Percentiles rank a stretch among this genome's conserved stretches.
Evolutionary conservation across 1,284 basidiomycete species (phyloP).

Genomic region (Melampsora americana): DNA sequence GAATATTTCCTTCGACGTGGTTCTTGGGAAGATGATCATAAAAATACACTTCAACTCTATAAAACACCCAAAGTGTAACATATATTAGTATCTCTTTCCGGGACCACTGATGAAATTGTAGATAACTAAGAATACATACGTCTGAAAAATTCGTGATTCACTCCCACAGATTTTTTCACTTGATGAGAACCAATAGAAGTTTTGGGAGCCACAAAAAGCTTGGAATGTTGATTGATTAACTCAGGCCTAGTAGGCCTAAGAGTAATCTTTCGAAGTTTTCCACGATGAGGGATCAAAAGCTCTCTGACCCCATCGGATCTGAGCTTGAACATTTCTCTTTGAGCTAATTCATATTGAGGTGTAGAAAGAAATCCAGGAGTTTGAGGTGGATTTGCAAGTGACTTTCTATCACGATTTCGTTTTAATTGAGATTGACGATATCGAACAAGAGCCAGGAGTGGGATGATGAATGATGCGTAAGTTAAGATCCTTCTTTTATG

Average conservation of each 20-base stretch:
- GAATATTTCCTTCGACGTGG: slow-evolving; percentile 70
- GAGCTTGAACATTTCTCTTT: slow-evolving; percentile 42
- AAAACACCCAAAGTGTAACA: background rate
- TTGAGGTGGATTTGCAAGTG: slow-evolving; percentile 15
- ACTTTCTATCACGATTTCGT: background rate
- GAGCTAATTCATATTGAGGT: slow-evolving; percentile 43
- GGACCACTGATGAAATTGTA: background rate
- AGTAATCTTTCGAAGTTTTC: slow-evolving; percentile 37
- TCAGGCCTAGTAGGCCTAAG: slow-evolving; percentile 11
- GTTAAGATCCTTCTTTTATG: background rate
- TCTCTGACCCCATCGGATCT: slow-evolving; percentile 16
- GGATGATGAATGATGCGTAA: slow-evolving; percentile 19
- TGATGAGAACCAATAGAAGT: slow-evolving; percentile 22
- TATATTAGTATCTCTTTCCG: background rate
- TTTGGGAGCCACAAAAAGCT: slow-evolving; percentile 24
- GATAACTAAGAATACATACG: slow-evolving; percentile 53
- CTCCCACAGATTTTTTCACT: slow-evolving; percentile 58
- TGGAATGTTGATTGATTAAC: slow-evolving; percentile 18
- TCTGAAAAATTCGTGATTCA: slow-evolving; percentile 73
- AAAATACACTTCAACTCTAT: slow-evolving; percentile 68
- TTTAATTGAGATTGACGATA: slow-evolving; percentile 14
- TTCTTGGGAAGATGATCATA: slow-evolving; percentile 66
- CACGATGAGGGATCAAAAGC: slow-evolving; percentile 42
- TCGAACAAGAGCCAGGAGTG: slow-evolving; percentile 14
- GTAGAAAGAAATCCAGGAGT: slow-evolving; percentile 35